Evolutionary conservation across 2,329 filamentous ascomycete genomes (phyloP).

Genomic region (Hymenoscyphus scutula): DNA sequence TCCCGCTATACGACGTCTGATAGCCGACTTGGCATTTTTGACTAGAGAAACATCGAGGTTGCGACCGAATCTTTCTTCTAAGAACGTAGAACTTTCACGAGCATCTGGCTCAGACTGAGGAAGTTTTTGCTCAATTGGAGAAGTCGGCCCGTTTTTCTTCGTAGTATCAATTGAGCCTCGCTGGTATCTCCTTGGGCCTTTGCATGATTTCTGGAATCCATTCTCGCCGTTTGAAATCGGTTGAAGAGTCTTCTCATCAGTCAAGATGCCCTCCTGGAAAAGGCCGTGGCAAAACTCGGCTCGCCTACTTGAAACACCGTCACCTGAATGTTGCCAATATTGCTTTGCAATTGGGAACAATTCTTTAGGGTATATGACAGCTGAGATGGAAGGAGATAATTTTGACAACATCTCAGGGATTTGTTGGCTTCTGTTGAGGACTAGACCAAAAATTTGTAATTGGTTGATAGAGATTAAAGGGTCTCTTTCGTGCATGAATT

Average conservation of each 20-base stretch:
- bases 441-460: conserved; percentile 60
- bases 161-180: conserved; percentile 51
- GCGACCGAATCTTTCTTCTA: conserved; percentile 91
- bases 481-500: conserved; percentile 66
- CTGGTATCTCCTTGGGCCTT: conserved; percentile 81
- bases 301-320: conserved; percentile 85
- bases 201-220: conserved; percentile 39
- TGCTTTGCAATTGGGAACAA: conserved; percentile 76
- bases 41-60: conserved; percentile 82
- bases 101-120: conserved; percentile 26
- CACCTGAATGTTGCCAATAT: conserved; percentile 96
- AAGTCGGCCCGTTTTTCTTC: conserved; percentile 7
- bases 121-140: background rate
- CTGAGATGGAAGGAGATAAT: conserved; percentile 60
- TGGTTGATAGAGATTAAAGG: conserved; percentile 48
- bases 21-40: conserved; percentile 78
- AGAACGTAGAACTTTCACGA: conserved; percentile 72
- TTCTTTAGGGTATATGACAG: conserved; percentile 68
- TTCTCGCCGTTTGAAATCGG: conserved; percentile 21
- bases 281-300: conserved; percentile 84
- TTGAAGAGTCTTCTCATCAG: conserved; percentile 42
- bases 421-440: conserved; percentile 56
- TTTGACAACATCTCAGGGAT: conserved; percentile 51
- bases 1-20: conserved; percentile 83
- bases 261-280: conserved; percentile 66